Base-by-base conservation (phyloP, 495 filamentous ascomycete genomes). In the Annulohypoxylon maeteangense region DNA sequence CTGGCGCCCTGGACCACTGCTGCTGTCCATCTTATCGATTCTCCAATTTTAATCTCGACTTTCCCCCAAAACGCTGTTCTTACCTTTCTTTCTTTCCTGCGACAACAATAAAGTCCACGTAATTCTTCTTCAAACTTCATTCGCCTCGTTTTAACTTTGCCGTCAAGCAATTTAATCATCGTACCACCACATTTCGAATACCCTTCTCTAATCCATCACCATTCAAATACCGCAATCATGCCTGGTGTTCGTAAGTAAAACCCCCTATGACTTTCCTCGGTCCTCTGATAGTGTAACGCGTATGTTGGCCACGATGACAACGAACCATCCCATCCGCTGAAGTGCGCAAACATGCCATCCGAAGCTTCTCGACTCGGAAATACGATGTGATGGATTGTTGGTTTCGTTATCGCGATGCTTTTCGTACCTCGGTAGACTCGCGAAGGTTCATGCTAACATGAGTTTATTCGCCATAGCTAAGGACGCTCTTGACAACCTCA, bases 401-500 rank as follows among this genome's bases (percentile, higher is more conserved):
- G n/a, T 29, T 51, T 10, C 23, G 23, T 44, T 47, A 12, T 59
- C 25, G 23, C 3, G 27, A 67, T 29, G 10, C 14, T 31, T 18
- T 54, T 56, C 23, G n/a, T 66, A 27, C 29, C 23, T 54, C 50
- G 36, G 11, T 66, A 34, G 23, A 61, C 42, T 64, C 14, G 31
- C 47, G 47, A 68, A 62, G 42, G 16, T 27, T 38, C 44, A 56
- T 54, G 32, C 75, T 78, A 67, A 78, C 62, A 25, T 55, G 29
- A 6, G 36, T 48, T 62, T n/a, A 57, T 20, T 12, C 47, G 34
- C 42, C 34, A 59, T 57, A 82, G 80, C 80, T 38, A 71, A 71
- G 27, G 76, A 77, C 44, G 75, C 75, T 29, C 59, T 82, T 29
- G 56, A 58, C 60, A 75, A 77, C 55, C 48, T 82, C 50, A 82